These are phyloP conservation scores for Fusarium heterosporum DNA, from an alignment of 2,329 filamentous ascomycete genomes.

Conservation along the genomic window DNA sequence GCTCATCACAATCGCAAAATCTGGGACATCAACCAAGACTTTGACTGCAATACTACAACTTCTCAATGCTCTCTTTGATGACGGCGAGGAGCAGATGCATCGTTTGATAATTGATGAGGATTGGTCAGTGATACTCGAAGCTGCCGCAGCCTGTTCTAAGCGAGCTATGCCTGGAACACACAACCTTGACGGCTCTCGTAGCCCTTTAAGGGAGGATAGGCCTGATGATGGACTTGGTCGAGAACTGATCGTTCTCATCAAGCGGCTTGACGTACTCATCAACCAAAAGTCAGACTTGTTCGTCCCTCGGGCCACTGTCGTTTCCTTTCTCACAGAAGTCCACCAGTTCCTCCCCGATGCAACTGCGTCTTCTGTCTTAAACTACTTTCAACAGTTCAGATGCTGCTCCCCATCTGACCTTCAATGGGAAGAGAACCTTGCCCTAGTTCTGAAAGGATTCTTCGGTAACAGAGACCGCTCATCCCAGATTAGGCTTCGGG, in stretches of 20 bases:
- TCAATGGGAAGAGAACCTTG: constrained; percentile 74
- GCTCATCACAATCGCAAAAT: constrained; percentile 62
- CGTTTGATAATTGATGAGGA: constrained; percentile 72
- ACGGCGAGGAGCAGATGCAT: constrained; percentile 64
- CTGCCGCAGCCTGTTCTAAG: constrained; percentile 67
- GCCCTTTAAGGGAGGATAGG: constrained; percentile 45
- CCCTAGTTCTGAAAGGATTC: constrained; percentile 70
- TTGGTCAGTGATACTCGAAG: constrained; percentile 70
- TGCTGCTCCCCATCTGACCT: constrained; percentile 78
- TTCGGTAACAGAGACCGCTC: constrained; percentile 72
- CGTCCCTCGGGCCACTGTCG: constrained; percentile 73
- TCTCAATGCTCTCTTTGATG: constrained; percentile 67
- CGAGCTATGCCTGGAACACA: constrained; percentile 41
- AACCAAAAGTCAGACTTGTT: constrained; percentile 63
- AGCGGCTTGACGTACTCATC: constrained; percentile 62
- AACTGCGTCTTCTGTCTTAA: constrained; percentile 71
- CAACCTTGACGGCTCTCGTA: constrained; percentile 44
- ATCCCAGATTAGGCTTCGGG: constrained; percentile 70
- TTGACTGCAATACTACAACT: constrained; percentile 62
- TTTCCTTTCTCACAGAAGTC: constrained; percentile 74
- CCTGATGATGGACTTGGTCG: constrained; percentile 55
- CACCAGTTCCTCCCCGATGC: constrained; percentile 73
- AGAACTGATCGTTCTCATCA: constrained; percentile 60
- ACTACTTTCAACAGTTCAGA: constrained; percentile 75
- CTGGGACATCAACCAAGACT: constrained; percentile 59